Evolutionary conservation across 768 basidiomycete genomes (phyloP).

Genomic region (Serendipita sp.): DNA sequence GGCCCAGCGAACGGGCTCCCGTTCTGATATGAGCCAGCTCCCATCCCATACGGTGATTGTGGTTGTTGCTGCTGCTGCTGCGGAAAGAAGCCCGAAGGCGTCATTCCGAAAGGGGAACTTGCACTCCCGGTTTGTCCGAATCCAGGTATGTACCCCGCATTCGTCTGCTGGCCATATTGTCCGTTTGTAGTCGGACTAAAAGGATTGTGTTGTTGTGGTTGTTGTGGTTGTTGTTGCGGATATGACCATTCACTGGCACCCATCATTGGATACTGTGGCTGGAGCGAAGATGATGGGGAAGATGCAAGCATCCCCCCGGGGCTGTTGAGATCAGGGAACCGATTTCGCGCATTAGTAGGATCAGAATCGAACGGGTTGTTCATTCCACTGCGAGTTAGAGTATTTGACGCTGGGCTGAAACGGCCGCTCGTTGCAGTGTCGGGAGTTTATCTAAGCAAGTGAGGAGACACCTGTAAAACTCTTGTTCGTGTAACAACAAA

Average conservation of each 20-base stretch:
- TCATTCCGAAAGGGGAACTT: not conserved
- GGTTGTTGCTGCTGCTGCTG: not conserved
- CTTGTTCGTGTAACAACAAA: too few species aligned
- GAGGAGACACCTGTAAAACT: too few species aligned
- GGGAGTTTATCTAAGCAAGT: too few species aligned
- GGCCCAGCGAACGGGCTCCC: too few species aligned
- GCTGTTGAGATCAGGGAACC: not conserved
- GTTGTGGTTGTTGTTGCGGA: not conserved
- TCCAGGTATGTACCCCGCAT: not conserved
- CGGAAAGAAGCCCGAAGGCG: not conserved
- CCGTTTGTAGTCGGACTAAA: not conserved
- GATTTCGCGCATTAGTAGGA: not conserved
- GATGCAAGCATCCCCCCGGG: not conserved
- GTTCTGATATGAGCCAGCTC: too few species aligned
- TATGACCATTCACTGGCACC: not conserved
- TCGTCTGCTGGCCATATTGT: not conserved
- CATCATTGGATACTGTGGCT: not conserved
- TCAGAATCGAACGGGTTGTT: conserved; percentile 5
- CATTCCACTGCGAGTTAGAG: not conserved
- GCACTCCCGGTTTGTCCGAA: not conserved
- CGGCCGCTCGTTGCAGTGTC: too few species aligned
- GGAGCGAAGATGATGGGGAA: not conserved
- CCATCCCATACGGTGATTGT: too few species aligned
- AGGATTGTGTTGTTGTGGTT: not conserved
- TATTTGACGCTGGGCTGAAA: too few species aligned